Base-by-base conservation (phyloP, 495 filamentous ascomycete genomes). In the Penicillium cataractarum region DNA sequence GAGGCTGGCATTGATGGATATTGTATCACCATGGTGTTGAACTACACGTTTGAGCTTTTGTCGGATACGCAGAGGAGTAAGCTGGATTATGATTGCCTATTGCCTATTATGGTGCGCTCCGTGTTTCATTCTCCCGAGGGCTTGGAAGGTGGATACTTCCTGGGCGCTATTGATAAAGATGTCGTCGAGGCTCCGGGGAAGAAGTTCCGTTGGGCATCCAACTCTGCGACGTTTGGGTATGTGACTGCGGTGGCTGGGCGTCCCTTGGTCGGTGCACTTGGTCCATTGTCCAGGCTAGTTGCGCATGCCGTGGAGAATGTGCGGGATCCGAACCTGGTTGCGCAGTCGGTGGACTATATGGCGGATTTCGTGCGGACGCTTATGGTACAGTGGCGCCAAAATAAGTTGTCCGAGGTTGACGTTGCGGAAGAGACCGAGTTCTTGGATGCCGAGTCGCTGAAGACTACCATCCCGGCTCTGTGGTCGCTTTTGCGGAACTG, bases 321-420 rank as follows among this genome's bases (percentile, higher is more conserved):
- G 3, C 77, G 72, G 2, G 81, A 92, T 64, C 72, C 87, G 0
- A 74, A 76, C 56, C 73, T 88, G 0, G 80, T 97, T 13, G 78
- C 90, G 40, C 83, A 80, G 35, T 81, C 87, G 26, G 80, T 95
- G n/a, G 89, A 92, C 62, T 84, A 90, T 58, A 70, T 97, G 27
- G 77, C 86, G 6, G 80, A 78, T 12, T 96, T 99, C 67, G 83
- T 89, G 8, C 81, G 86, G 29, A 88, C 82, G 4, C 68, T 99
- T 24, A 79, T 88, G 54, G 81, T 87, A n/a, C 88, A 92, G 68
- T 99, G 95, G 95, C 84, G 88, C 54, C 85, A 86, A 62, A 95
- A 88, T 72, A 92, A 92, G 65, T 80, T 99, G 35, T 96, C 90
- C 1, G 87, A 91, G 61, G 82, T 97, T 55, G 95, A 97, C 64